phyloP scores from a whole-genome alignment of 768 basidiomycete genomes.

The Strobilomyces dryophilus region DNA sequence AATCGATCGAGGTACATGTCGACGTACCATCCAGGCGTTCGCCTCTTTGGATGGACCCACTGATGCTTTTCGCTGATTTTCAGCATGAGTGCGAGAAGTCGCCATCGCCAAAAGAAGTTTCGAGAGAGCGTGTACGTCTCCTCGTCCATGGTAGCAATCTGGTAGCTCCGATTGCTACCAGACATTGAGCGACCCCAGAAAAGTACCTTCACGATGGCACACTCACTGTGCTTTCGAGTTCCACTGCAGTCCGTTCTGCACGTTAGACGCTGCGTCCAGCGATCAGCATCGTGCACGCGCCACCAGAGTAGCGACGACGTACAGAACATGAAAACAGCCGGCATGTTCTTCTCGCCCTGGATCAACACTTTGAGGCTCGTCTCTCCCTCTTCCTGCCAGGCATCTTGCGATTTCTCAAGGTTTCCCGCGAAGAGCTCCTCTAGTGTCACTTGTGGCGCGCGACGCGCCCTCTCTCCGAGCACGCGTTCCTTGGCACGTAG shows the following conservation, averaged over 20 bases:
- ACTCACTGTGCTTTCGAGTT: slow-evolving; percentile 28
- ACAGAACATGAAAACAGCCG: slow-evolving; percentile 41
- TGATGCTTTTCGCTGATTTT: slow-evolving; percentile 38
- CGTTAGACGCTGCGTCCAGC: slow-evolving; percentile 23
- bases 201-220: background rate
- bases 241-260: slow-evolving; percentile 32
- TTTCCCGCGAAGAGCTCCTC: slow-evolving; percentile 28
- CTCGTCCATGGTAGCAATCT: slow-evolving; percentile 44
- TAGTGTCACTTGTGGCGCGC: slow-evolving; percentile 33
- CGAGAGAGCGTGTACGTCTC: slow-evolving; percentile 39
- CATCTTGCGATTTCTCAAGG: slow-evolving; percentile 14
- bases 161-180: slow-evolving; percentile 40
- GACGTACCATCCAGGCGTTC: slow-evolving; percentile 50
- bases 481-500: slow-evolving; percentile 33
- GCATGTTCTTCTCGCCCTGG: slow-evolving; percentile 37
- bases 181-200: slow-evolving; percentile 5
- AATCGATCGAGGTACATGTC: slow-evolving; percentile 35
- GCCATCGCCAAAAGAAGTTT: slow-evolving; percentile 51
- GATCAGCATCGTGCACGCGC: background rate
- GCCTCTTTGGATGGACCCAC: slow-evolving; percentile 31
- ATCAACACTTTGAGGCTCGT: slow-evolving; percentile 38
- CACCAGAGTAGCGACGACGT: slow-evolving; percentile 2
- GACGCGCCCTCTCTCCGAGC: slow-evolving; percentile 11
- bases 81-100: slow-evolving; percentile 43
- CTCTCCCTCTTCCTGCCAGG: slow-evolving; percentile 15